Evolutionary conservation across 108 stramenopile genomes (phyloP).

Genomic region (Nitzschia putrida): DNA sequence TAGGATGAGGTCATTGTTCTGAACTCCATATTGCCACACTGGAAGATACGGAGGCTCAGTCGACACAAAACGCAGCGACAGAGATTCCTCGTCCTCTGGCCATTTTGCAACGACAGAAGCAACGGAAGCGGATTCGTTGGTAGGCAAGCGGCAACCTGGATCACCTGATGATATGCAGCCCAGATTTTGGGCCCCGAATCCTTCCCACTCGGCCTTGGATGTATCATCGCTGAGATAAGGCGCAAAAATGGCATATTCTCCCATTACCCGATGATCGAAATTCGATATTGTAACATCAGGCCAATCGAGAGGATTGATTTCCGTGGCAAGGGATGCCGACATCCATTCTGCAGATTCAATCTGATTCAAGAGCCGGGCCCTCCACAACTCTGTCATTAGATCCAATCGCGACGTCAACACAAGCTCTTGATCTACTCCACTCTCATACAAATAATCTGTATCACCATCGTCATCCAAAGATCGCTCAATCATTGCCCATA

Average conservation of each 20-base stretch:
- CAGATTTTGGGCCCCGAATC: not conserved
- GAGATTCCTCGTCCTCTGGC: not conserved
- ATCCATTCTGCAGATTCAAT: not conserved
- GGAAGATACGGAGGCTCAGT: not conserved
- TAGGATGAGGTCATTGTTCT: not conserved
- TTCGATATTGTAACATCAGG: not conserved
- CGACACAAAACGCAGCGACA: not conserved
- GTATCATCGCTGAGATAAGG: not conserved
- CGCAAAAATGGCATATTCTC: conserved; percentile 1
- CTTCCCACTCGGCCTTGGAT: not conserved
- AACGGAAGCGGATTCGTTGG: no score
- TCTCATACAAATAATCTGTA: not conserved
- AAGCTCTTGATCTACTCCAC: not conserved
- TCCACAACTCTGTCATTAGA: conserved; percentile 8
- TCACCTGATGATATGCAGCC: not conserved
- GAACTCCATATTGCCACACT: conserved; percentile 3
- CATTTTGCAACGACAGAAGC: not conserved
- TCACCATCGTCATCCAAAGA: not conserved
- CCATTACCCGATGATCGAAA: not conserved
- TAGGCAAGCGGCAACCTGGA: not conserved
- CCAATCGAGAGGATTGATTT: not conserved
- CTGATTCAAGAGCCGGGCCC: not conserved
- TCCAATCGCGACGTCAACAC: not conserved
- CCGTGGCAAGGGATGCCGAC: not conserved
- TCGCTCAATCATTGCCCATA: conserved; percentile 14